Conservation (phyloP, 2,329 filamentous ascomycete genomes). For the Diaporthe aspalathi region DNA sequence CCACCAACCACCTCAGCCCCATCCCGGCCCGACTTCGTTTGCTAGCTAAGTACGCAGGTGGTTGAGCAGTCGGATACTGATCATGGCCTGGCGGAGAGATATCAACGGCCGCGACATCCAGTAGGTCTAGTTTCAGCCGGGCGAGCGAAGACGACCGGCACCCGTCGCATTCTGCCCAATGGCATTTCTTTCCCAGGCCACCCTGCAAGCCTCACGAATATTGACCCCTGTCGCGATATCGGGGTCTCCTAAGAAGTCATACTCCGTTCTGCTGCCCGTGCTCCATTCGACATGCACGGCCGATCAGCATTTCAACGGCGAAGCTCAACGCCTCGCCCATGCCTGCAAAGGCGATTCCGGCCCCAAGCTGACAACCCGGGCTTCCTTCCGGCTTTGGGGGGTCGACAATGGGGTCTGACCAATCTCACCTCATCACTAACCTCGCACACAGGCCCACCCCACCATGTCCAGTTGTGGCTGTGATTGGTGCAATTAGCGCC, state of each 20-base stretch:
- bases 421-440: slow-evolving; percentile 28
- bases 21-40: slow-evolving; percentile 14
- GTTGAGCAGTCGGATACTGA: slow-evolving; percentile 21
- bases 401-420: not conserved
- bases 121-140: not conserved
- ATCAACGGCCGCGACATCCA: not conserved
- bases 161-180: slow-evolving; percentile 23
- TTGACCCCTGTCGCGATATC: slow-evolving; percentile 25
- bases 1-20: slow-evolving; percentile 10
- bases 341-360: not conserved
- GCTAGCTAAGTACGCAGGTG: not conserved
- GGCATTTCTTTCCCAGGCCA: slow-evolving; percentile 4
- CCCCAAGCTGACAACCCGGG: not conserved
- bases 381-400: not conserved
- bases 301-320: not conserved
- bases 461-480: slow-evolving; percentile 7
- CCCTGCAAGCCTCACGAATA: slow-evolving; percentile 31
- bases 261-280: not conserved
- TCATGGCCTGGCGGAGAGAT: not conserved
- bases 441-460: slow-evolving; percentile 24
- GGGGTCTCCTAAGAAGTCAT: not conserved
- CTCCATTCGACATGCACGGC: not conserved
- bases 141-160: not conserved
- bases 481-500: slow-evolving; percentile 20
- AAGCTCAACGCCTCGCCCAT: not conserved